Evolutionary conservation across 2,329 filamentous ascomycete genomes (phyloP).

Genomic region (Colletotrichum somersetense): DNA sequence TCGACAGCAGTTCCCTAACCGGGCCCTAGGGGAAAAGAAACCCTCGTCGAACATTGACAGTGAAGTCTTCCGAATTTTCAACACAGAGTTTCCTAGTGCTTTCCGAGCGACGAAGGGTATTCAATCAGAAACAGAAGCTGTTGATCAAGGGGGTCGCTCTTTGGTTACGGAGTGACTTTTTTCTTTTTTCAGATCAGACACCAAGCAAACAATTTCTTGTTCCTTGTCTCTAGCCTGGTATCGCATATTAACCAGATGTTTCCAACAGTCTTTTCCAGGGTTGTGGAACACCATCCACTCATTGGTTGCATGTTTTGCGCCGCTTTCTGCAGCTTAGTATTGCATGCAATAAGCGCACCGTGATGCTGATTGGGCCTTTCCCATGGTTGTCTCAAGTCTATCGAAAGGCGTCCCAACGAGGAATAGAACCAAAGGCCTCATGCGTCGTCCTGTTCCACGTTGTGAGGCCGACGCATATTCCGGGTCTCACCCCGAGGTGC

Average conservation of each 20-base stretch:
- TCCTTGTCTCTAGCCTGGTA: background rate
- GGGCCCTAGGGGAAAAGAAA: background rate
- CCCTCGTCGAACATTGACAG: background rate
- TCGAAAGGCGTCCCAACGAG: background rate
- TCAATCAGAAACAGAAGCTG: background rate
- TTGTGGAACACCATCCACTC: background rate
- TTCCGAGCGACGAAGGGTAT: background rate
- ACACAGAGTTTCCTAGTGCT: background rate
- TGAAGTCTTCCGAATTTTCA: background rate
- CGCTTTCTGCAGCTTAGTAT: conserved; percentile 1
- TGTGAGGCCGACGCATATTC: no score
- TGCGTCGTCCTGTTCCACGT: no score
- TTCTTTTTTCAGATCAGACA: no score
- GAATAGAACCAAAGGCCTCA: background rate
- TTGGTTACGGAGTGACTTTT: background rate
- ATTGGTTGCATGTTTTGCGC: background rate
- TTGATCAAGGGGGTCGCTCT: background rate
- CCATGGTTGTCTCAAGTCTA: background rate
- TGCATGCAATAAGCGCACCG: background rate
- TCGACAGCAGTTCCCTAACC: background rate
- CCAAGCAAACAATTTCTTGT: background rate
- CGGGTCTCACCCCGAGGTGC: background rate
- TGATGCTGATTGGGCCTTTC: background rate
- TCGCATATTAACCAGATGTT: no score
- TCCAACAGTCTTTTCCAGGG: background rate